Conservation (phyloP, 495 filamentous ascomycete species). For the Penicillium coffeae region DNA sequence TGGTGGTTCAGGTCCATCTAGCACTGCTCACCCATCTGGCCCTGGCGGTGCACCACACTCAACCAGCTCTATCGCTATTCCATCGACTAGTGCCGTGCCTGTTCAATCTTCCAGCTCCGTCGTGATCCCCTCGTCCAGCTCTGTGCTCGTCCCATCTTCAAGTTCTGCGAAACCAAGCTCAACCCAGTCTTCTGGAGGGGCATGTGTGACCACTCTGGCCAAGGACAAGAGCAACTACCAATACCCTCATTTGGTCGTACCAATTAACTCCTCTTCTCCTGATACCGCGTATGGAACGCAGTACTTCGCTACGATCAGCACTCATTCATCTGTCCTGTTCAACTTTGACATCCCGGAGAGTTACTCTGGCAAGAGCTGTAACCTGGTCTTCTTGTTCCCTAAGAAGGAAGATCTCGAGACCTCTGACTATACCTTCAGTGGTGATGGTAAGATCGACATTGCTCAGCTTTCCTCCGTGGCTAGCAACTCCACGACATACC, state of each 20-base stretch:
- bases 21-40: conserved; percentile 1
- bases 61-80: background rate
- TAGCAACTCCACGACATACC: conserved; percentile 43
- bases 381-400: conserved; percentile 65
- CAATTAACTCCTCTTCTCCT: conserved; percentile 55
- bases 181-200: conserved; percentile 11
- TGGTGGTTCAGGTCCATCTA: background rate
- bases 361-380: conserved; percentile 56
- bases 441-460: conserved; percentile 55
- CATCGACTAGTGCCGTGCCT: background rate
- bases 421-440: conserved; percentile 54
- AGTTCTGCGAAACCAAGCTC: conserved; percentile 11
- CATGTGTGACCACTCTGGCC: conserved; percentile 50
- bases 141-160: conserved; percentile 4
- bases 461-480: conserved; percentile 39
- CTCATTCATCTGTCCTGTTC: conserved; percentile 58
- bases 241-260: conserved; percentile 65
- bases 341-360: conserved; percentile 62
- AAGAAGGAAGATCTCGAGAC: conserved; percentile 47
- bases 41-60: conserved; percentile 3
- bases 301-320: conserved; percentile 51
- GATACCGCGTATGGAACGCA: conserved; percentile 48
- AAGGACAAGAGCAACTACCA: conserved; percentile 41
- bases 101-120: background rate
- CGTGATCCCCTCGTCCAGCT: conserved; percentile 8